Evolutionary conservation across 208 protist genomes (phyloP).

Genomic region (Crithidia thermophila): DNA sequence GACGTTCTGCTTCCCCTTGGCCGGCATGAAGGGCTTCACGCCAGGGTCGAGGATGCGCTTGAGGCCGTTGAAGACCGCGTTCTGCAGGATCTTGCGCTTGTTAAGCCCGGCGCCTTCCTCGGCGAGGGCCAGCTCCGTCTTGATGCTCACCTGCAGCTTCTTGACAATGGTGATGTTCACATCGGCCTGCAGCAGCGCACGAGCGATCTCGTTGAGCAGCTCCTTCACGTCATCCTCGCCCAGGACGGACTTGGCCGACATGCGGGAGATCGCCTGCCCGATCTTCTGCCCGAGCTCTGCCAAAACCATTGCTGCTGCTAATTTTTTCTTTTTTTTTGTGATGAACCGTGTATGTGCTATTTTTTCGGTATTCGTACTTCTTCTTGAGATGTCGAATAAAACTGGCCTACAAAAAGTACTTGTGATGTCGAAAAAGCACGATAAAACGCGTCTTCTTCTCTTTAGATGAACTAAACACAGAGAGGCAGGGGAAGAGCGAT

Average conservation of each 20-base stretch:
- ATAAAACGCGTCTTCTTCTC: too few species aligned
- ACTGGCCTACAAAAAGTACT: too few species aligned
- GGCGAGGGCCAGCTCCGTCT: slow-evolving; percentile 91
- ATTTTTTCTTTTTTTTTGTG: neutral
- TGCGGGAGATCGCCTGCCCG: slow-evolving; percentile 90
- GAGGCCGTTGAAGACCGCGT: slow-evolving; percentile 96
- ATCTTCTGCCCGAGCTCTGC: slow-evolving; percentile 95
- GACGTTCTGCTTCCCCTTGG: slow-evolving; percentile 96
- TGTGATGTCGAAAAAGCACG: too few species aligned
- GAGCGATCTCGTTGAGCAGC: slow-evolving; percentile 95
- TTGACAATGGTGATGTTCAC: slow-evolving; percentile 96
- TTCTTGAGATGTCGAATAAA: too few species aligned
- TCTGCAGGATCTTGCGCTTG: slow-evolving; percentile 96
- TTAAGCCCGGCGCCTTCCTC: slow-evolving; percentile 95
- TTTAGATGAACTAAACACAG: too few species aligned
- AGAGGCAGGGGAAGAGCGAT: too few species aligned
- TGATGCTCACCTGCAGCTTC: slow-evolving; percentile 94
- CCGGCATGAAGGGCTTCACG: slow-evolving; percentile 94
- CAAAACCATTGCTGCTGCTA: slow-evolving; percentile 84
- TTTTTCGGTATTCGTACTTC: too few species aligned
- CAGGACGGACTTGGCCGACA: slow-evolving; percentile 93
- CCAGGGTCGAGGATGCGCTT: slow-evolving; percentile 97
- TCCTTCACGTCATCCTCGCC: slow-evolving; percentile 95
- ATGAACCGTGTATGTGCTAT: neutral
- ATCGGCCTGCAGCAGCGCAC: slow-evolving; percentile 96